Evolutionary conservation across 495 filamentous ascomycete genomes (phyloP).

Genomic region (Sordaria brevicollis): DNA sequence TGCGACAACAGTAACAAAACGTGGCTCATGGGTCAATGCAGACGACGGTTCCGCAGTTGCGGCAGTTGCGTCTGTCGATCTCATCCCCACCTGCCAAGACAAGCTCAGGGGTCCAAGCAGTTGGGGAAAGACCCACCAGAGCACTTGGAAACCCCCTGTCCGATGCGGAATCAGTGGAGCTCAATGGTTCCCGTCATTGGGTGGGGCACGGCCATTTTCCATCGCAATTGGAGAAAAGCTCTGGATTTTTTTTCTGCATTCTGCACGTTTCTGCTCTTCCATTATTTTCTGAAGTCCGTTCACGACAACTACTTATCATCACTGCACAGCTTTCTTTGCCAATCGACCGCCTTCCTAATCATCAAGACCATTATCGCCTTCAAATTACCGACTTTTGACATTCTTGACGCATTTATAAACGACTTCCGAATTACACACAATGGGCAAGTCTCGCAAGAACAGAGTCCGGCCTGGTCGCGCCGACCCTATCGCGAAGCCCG

Average conservation of each 20-base stretch:
- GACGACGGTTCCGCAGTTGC: background rate
- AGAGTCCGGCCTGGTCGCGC: slow-evolving; percentile 26
- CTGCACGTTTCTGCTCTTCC: background rate
- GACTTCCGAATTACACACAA: too few species aligned
- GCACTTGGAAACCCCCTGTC: background rate
- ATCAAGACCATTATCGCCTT: too few species aligned
- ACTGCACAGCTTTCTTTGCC: background rate
- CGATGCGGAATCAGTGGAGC: background rate
- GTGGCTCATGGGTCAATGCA: background rate
- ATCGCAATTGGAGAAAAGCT: background rate
- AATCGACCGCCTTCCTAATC: background rate
- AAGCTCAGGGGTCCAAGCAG: background rate
- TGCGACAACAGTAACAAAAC: background rate
- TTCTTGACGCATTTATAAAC: too few species aligned
- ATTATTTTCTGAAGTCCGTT: background rate
- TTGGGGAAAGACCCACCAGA: background rate
- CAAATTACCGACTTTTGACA: too few species aligned
- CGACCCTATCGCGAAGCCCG: slow-evolving; percentile 38
- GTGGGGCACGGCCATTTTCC: background rate
- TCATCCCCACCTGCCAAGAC: background rate
- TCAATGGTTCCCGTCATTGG: background rate
- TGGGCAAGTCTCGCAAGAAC: slow-evolving; percentile 35
- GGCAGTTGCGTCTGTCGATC: background rate
- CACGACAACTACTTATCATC: background rate
- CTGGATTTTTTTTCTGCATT: background rate